A percentile compares a stretch with the other conserved stretches of the same genome.
Evolutionary conservation across 441 rosid genomes (phyloP).

Genomic region (Hypseocharis bilobata): DNA sequence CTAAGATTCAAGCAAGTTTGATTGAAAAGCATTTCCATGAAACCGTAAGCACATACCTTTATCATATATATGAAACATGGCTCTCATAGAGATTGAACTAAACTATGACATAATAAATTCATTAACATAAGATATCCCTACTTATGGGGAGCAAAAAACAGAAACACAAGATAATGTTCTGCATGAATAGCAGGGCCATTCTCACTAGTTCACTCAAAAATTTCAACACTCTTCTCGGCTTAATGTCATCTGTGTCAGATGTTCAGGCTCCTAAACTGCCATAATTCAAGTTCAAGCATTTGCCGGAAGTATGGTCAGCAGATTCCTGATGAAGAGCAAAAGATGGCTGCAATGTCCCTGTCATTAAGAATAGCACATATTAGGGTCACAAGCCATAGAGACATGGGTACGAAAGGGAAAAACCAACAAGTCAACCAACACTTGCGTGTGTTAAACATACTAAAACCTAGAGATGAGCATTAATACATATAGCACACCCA

Average conservation of each 20-base stretch:
- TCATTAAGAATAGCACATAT: neutral
- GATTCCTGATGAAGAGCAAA: neutral
- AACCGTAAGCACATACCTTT: neutral
- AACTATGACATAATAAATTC: neutral
- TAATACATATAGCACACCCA: neutral
- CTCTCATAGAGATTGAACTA: neutral
- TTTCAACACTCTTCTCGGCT: neutral
- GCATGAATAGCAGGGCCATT: too few relatives aligned
- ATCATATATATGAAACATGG: neutral
- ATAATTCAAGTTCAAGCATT: neutral
- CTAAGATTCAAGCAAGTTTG: too few relatives aligned
- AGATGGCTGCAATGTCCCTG: neutral
- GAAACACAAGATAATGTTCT: neutral
- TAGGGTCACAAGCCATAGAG: neutral
- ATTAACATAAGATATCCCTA: neutral
- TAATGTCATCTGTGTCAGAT: neutral
- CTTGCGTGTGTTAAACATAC: neutral
- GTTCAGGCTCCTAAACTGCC: neutral
- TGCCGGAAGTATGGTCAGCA: neutral
- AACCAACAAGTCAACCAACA: neutral
- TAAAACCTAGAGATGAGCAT: neutral
- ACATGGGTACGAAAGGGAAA: neutral
- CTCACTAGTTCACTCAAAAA: neutral
- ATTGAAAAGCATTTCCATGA: too few relatives aligned
- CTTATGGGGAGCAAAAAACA: neutral